Conservation (phyloP, 768 basidiomycete species). For the Lactarius sanguifluus region DNA sequence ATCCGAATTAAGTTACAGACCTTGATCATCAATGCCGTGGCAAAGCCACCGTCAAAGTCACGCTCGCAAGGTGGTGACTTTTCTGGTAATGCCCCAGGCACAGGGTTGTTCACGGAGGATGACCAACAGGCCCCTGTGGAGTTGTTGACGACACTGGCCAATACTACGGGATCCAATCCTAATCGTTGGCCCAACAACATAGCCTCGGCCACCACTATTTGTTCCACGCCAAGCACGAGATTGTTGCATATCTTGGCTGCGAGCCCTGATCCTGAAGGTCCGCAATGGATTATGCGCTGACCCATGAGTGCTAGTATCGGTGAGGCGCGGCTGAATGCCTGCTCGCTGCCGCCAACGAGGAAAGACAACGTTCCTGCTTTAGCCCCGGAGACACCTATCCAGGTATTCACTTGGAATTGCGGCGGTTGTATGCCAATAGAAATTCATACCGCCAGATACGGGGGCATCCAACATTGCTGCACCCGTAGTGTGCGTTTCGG, state of each 20-base stretch:
- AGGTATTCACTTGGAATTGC: background rate
- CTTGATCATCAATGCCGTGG: slow-evolving; percentile 81
- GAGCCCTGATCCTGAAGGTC: slow-evolving; percentile 75
- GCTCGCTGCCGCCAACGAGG: slow-evolving; percentile 78
- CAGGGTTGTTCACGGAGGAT: slow-evolving; percentile 84
- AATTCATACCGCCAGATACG: slow-evolving; percentile 79
- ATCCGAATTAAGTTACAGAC: slow-evolving; percentile 37
- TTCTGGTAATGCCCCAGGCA: slow-evolving; percentile 66
- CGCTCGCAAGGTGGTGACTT: slow-evolving; percentile 81
- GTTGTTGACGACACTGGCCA: slow-evolving; percentile 83
- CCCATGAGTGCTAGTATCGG: slow-evolving; percentile 76
- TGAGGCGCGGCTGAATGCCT: slow-evolving; percentile 54
- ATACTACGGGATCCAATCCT: slow-evolving; percentile 72
- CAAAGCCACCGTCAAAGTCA: slow-evolving; percentile 84
- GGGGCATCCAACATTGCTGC: slow-evolving; percentile 90
- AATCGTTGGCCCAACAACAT: slow-evolving; percentile 84
- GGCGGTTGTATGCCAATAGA: background rate
- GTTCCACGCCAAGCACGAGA: slow-evolving; percentile 51
- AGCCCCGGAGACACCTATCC: slow-evolving; percentile 77
- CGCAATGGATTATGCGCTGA: slow-evolving; percentile 78
- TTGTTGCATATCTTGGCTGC: slow-evolving; percentile 94
- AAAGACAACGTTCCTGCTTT: slow-evolving; percentile 87
- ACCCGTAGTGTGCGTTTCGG: slow-evolving; percentile 50
- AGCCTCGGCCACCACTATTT: slow-evolving; percentile 83
- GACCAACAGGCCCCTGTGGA: slow-evolving; percentile 85